phyloP scores from a whole-genome alignment of 495 filamentous ascomycete species.

The Penicillium egyptiacum region DNA sequence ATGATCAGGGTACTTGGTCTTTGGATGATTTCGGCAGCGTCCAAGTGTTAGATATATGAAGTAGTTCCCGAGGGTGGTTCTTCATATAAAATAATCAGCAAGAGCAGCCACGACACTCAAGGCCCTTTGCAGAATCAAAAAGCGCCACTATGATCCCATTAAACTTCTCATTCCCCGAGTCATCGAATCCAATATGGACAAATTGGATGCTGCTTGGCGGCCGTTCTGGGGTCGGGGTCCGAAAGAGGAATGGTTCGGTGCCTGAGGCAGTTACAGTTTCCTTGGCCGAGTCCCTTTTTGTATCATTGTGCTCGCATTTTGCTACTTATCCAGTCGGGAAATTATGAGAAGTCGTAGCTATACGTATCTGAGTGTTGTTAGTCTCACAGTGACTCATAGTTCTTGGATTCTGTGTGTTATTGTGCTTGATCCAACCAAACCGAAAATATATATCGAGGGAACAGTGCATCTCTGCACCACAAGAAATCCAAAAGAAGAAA shows the following conservation, averaged over 20 bases:
- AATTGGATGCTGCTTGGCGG: not conserved
- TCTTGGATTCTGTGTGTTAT: not conserved
- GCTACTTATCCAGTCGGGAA: not conserved
- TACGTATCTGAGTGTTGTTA: not conserved
- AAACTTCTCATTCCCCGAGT: not conserved
- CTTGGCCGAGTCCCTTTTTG: not conserved
- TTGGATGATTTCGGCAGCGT: not conserved
- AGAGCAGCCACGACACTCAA: not conserved
- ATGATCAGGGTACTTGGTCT: not conserved
- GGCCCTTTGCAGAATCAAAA: not conserved
- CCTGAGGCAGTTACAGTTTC: slow-evolving; percentile 8
- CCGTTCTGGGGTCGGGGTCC: slow-evolving; percentile 31
- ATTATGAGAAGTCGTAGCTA: not conserved
- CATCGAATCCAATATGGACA: not conserved
- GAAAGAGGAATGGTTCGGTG: slow-evolving; percentile 28
- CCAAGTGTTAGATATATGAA: not conserved
- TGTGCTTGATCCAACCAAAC: not conserved
- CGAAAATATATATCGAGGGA: not conserved
- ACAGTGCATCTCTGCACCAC: not conserved
- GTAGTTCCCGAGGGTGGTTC: not conserved
- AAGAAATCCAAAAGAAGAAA: not conserved
- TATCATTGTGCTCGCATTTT: not conserved
- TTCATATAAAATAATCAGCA: not conserved
- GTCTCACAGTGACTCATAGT: not conserved
- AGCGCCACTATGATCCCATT: not conserved